Conservation (phyloP, 306 rosid species). For the Bauhinia variegata region DNA sequence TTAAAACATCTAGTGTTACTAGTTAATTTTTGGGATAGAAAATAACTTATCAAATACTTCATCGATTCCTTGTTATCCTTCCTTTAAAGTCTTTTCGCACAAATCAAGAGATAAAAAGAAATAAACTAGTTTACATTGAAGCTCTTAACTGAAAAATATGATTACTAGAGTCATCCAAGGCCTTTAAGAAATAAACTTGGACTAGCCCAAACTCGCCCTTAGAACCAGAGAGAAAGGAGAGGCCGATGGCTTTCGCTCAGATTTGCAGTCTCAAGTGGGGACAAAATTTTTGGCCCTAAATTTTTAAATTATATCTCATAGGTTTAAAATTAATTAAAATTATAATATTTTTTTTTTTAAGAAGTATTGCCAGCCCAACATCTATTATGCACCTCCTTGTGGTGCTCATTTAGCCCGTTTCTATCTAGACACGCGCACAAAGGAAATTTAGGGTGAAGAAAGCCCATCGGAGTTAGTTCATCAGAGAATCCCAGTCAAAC, state of each 20-base stretch:
- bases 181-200: neutral
- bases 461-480: neutral
- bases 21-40: too few species aligned
- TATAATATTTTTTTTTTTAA: too few species aligned
- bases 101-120: too few species aligned
- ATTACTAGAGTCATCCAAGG: neutral
- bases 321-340: too few species aligned
- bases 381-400: neutral
- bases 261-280: neutral
- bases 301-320: too few species aligned
- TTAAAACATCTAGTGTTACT: too few species aligned
- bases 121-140: neutral
- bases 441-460: neutral
- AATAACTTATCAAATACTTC: too few species aligned
- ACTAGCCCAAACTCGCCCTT: neutral
- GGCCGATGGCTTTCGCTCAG: neutral
- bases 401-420: neutral
- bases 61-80: too few species aligned
- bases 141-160: neutral
- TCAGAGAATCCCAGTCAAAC: too few species aligned
- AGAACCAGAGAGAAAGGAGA: neutral
- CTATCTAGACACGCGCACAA: neutral
- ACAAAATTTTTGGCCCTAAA: too few species aligned
- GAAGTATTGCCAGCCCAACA: neutral
- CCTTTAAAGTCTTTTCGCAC: too few species aligned